Conservation (phyloP, 163 green algal genomes). For the Chlamydomonas reinhardtii region DNA sequence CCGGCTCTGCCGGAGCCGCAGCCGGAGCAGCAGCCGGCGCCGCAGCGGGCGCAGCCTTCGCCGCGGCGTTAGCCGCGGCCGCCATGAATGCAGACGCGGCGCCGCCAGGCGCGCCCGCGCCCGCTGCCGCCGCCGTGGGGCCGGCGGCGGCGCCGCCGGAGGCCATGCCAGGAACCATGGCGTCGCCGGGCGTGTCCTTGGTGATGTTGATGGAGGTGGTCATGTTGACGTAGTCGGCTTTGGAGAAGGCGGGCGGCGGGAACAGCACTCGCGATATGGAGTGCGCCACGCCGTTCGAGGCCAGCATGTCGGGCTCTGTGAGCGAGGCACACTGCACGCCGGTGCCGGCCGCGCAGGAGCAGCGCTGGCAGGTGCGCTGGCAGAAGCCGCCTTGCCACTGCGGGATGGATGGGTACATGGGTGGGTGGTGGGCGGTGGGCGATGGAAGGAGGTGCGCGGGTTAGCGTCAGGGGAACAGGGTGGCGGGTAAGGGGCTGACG, state of each 20-base stretch:
- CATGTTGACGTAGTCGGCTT: slow-evolving; percentile 42
- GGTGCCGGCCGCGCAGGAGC: slow-evolving; percentile 64
- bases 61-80: not conserved
- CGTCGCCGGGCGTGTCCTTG: not conserved
- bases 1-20: not conserved
- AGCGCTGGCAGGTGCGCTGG: slow-evolving; percentile 76
- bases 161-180: not conserved
- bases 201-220: slow-evolving; percentile 17
- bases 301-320: slow-evolving; percentile 52
- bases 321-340: slow-evolving; percentile 58
- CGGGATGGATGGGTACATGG: no score
- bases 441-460: no score
- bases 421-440: no score
- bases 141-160: not conserved
- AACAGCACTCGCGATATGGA: slow-evolving; percentile 65
- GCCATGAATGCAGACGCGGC: not conserved
- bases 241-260: slow-evolving; percentile 55
- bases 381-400: slow-evolving; percentile 79
- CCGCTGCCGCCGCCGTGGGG: no score
- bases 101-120: no score
- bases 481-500: no score
- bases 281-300: slow-evolving; percentile 73
- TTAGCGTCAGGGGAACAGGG: no score
- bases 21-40: not conserved
- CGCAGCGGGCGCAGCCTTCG: not conserved